Conservation (phyloP, 495 filamentous ascomycete species). For the Xylaria castorea region DNA sequence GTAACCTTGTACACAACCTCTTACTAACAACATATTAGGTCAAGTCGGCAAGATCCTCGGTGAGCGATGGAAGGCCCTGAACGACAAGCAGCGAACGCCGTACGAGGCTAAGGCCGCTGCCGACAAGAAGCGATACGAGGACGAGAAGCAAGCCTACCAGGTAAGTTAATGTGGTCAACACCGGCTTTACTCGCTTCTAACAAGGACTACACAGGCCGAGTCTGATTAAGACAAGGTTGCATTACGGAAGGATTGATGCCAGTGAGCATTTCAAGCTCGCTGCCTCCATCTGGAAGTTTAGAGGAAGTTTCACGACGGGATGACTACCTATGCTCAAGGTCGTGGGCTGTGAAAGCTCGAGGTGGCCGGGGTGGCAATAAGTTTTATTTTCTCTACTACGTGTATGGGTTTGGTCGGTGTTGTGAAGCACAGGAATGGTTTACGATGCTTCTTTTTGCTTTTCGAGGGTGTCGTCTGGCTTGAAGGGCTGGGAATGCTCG, state of each 20-base stretch:
- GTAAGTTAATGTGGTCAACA: slow-evolving; percentile 55
- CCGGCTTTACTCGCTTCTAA: slow-evolving; percentile 32
- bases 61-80: slow-evolving; percentile 96
- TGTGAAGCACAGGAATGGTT: slow-evolving; percentile 44
- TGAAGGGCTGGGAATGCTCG: slow-evolving; percentile 30
- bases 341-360: slow-evolving; percentile 35
- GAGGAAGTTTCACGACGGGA: slow-evolving; percentile 41
- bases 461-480: slow-evolving; percentile 33
- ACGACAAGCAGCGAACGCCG: slow-evolving; percentile 84
- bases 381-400: slow-evolving; percentile 46
- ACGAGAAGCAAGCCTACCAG: slow-evolving; percentile 93
- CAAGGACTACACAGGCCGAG: slow-evolving; percentile 38
- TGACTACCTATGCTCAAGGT: slow-evolving; percentile 32
- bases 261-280: slow-evolving; percentile 34
- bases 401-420: slow-evolving; percentile 46
- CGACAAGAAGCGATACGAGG: slow-evolving; percentile 99
- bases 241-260: slow-evolving; percentile 18
- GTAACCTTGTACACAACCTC: background rate
- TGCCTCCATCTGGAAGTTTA: slow-evolving; percentile 21
- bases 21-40: slow-evolving; percentile 56
- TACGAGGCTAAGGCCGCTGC: slow-evolving; percentile 94
- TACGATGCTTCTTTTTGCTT: slow-evolving; percentile 41
- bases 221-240: slow-evolving; percentile 59
- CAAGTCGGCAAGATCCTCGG: slow-evolving; percentile 97
- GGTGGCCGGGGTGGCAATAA: slow-evolving; percentile 33